These are phyloP conservation scores for Spizellomyces sp. DNA, from an alignment of 192 early-diverging fungal genomes.

Conservation along the genomic window DNA sequence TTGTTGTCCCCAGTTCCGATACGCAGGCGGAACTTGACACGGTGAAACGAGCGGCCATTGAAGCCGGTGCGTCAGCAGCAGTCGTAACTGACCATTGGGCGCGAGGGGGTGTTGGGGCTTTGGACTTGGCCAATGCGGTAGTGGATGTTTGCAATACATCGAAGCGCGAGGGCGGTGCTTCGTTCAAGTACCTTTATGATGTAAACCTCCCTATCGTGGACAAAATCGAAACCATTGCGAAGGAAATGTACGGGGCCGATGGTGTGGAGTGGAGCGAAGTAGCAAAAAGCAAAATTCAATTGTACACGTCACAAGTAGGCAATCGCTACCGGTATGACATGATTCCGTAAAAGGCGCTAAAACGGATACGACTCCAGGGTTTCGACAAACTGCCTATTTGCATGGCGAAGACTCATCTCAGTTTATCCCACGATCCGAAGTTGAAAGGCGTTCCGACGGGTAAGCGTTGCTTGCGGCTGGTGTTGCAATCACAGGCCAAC, in stretches of 20 bases:
- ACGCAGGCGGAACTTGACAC: constrained; percentile 82
- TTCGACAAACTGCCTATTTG: constrained; percentile 91
- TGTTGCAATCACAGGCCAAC: no score
- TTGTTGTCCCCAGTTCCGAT: constrained; percentile 58
- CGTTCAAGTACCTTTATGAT: constrained; percentile 91
- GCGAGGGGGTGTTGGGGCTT: constrained; percentile 85
- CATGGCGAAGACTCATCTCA: constrained; percentile 99
- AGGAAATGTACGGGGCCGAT: constrained; percentile 93
- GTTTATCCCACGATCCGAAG: constrained; percentile 88
- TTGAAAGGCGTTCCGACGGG: constrained; percentile 87
- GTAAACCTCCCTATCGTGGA: constrained; percentile 71
- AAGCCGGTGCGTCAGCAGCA: constrained; percentile 86
- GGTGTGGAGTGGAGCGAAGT: constrained; percentile 82
- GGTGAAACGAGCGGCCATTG: constrained; percentile 69
- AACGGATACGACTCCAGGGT: constrained; percentile 47
- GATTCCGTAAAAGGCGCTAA: no score
- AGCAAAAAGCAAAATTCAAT: constrained; percentile 87
- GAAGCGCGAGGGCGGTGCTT: constrained; percentile 14
- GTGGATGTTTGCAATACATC: constrained; percentile 61
- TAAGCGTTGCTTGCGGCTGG: constrained; percentile 15
- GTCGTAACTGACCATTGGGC: constrained; percentile 95
- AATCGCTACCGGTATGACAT: constrained; percentile 7
- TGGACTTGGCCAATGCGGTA: constrained; percentile 86
- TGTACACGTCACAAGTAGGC: constrained; percentile 73
- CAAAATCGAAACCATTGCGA: constrained; percentile 93